phyloP scores from a whole-genome alignment of 495 filamentous ascomycete species.

The Aspergillus asperescens region DNA sequence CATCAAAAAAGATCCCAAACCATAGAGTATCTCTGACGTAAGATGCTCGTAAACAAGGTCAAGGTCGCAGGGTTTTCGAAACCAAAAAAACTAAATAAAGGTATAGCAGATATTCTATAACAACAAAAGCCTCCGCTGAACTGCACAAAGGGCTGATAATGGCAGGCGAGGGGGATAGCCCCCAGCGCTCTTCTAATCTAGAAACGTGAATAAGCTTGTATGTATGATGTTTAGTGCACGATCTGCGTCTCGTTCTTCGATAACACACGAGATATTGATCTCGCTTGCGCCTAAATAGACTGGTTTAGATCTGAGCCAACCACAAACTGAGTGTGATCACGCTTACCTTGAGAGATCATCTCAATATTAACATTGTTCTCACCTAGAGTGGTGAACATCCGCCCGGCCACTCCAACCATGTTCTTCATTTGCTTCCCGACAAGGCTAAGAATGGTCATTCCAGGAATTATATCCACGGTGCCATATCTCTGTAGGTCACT shows the following conservation, averaged over 20 bases:
- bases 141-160: not conserved
- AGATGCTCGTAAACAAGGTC: constrained; percentile 8
- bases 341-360: constrained; percentile 92
- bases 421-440: constrained; percentile 94
- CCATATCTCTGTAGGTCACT: constrained; percentile 71
- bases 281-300: constrained; percentile 73
- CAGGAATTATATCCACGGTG: constrained; percentile 72
- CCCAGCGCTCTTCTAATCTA: constrained; percentile 33
- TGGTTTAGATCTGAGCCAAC: constrained; percentile 18
- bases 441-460: constrained; percentile 88
- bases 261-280: constrained; percentile 98
- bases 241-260: constrained; percentile 82
- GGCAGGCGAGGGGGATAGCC: not conserved
- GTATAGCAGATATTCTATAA: constrained; percentile 14
- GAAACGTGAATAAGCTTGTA: constrained; percentile 75
- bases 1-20: not conserved
- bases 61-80: constrained; percentile 1
- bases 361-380: constrained; percentile 89
- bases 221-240: constrained; percentile 93
- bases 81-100: not conserved
- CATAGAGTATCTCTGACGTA: constrained; percentile 20
- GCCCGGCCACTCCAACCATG: constrained; percentile 83
- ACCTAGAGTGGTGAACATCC: constrained; percentile 84
- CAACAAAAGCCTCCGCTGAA: constrained; percentile 7
- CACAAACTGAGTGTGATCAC: constrained; percentile 9